Base-by-base conservation (phyloP, 1,139 yeast genomes). In the Yamadazyma kanchanaburiensis region DNA sequence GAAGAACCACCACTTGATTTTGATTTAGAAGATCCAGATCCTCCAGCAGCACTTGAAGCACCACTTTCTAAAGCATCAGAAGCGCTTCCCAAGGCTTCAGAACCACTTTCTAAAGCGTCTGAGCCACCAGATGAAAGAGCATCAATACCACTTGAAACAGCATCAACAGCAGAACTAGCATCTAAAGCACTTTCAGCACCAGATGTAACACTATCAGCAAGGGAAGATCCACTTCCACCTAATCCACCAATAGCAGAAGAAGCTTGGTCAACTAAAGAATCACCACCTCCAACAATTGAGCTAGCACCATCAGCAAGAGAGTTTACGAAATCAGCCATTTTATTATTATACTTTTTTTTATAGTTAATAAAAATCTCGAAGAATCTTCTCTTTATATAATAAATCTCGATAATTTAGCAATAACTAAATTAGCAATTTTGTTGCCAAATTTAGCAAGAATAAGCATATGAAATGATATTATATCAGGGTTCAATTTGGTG, bases 321-420 rank as follows among this genome's bases (percentile, higher is more conserved):
- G 23, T 22, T 24, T 6, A 23, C 13, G 22, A 30, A 26, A 20
- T 21, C 30, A 16, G 27, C 12, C 32, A 29, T 29, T 24, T 13
- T 26, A n/a, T n/a, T n/a, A n/a, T n/a, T n/a, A n/a, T n/a, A n/a
- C n/a, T n/a, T n/a, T n/a, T n/a, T n/a, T n/a, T n/a, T n/a, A n/a
- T n/a, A n/a, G n/a, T n/a, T n/a, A n/a, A n/a, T n/a, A n/a, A n/a
- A n/a, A n/a, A n/a, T n/a, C n/a, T n/a, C 10, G 10, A 18, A 18
- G 7, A 18, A 18, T 18, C 20, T 18, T 18, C 10, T 8, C 7
- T 18, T 8, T 18, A 18, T 8, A 18, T 8, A 18, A 8, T 18
- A 18, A 18, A 18, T 18, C 20, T 18, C 20, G 20, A 10, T 7
- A 10, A 18, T 18, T 18, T 7, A 18, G 10, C 20, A 18, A 10